Conservation (phyloP, 306 rosid species). For the Dalbergia cochinchinensis region DNA sequence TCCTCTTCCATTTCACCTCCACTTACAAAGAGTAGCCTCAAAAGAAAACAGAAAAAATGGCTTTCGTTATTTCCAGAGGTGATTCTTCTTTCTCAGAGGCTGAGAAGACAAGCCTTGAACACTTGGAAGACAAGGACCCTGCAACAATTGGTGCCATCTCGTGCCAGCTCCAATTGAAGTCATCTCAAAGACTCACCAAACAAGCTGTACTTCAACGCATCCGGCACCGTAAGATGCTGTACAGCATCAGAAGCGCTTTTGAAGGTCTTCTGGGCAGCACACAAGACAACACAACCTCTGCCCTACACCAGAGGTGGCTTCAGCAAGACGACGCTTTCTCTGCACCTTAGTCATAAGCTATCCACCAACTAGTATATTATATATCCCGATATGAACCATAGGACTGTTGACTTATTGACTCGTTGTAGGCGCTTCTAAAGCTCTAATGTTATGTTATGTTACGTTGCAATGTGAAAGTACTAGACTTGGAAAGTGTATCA, state of each 20-base stretch:
- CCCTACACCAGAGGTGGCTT: conserved; percentile 54
- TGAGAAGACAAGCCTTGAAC: conserved; percentile 36
- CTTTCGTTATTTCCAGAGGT: conserved; percentile 48
- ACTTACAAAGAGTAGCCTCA: neutral
- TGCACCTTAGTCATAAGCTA: conserved; percentile 53
- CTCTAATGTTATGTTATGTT: conserved; percentile 16
- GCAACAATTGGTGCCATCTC: conserved; percentile 46
- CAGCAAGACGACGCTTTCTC: conserved; percentile 66
- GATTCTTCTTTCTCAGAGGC: conserved; percentile 47
- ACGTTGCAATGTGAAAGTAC: neutral
- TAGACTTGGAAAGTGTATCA: neutral
- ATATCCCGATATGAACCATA: neutral
- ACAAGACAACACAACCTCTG: conserved; percentile 29
- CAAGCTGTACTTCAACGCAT: conserved; percentile 70
- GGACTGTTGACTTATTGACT: neutral
- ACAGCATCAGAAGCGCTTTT: conserved; percentile 57
- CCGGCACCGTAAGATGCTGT: conserved; percentile 63
- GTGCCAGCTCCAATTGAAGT: conserved; percentile 62
- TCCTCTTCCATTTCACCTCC: conserved; percentile 10
- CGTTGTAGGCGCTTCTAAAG: neutral
- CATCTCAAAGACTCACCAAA: conserved; percentile 62
- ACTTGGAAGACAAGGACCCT: conserved; percentile 38
- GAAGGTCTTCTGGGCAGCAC: conserved; percentile 50
- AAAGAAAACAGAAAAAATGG: conserved; percentile 43
- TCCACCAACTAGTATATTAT: neutral